Evolutionary conservation across 768 basidiomycete genomes (phyloP).

Genomic region (Coprinopsis sp.): DNA sequence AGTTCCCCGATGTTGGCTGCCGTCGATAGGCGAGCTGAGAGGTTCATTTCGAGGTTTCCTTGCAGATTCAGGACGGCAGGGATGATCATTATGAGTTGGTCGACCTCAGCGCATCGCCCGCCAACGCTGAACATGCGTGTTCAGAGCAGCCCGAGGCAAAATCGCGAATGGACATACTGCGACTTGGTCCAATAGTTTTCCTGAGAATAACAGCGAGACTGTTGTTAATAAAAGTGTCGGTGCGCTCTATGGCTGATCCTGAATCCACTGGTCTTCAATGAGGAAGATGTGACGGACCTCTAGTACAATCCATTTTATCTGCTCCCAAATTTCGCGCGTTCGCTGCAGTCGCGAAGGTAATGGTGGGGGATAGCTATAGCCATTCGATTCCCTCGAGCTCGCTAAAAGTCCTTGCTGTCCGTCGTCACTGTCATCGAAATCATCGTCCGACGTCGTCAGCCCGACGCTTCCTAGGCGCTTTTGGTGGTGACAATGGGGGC

Average conservation of each 20-base stretch:
- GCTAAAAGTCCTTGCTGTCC: constrained; percentile 38
- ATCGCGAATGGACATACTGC: constrained; percentile 48
- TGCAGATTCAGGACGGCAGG: constrained; percentile 94
- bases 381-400: constrained; percentile 13
- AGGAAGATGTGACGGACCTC: constrained; percentile 50
- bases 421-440: constrained; percentile 30
- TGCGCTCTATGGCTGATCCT: constrained; percentile 56
- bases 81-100: constrained; percentile 95
- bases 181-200: constrained; percentile 82
- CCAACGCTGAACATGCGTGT: constrained; percentile 57
- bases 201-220: constrained; percentile 82
- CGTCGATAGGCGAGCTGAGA: constrained; percentile 92
- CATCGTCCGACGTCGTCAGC: constrained; percentile 33
- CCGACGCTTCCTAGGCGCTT: constrained; percentile 17
- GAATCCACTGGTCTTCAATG: not conserved
- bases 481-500: constrained; percentile 1
- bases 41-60: constrained; percentile 99
- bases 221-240: constrained; percentile 85
- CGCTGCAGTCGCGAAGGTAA: constrained; percentile 19
- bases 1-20: constrained; percentile 92
- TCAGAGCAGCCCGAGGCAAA: not conserved
- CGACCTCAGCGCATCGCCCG: constrained; percentile 80
- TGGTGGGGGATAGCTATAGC: constrained; percentile 12
- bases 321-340: constrained; percentile 40
- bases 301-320: constrained; percentile 57